phyloP scores from a whole-genome alignment of 495 filamentous ascomycete species.

The Hypoxylon subgilvum region DNA sequence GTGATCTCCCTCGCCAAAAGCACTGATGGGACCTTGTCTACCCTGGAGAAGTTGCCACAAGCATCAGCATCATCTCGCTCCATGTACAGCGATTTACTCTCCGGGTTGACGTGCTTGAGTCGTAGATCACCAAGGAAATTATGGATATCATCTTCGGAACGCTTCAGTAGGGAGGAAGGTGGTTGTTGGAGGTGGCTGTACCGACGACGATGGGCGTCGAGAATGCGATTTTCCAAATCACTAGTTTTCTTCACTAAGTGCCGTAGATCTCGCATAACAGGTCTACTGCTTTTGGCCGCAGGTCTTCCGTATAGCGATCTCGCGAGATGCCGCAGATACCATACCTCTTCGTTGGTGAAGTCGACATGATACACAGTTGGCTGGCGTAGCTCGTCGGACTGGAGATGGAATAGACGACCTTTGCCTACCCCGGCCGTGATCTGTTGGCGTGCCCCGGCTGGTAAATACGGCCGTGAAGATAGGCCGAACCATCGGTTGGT shows the following conservation, averaged over 20 bases:
- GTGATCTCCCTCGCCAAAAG: conserved; percentile 50
- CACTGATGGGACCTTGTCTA: conserved; percentile 40
- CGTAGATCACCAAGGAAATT: conserved; percentile 46
- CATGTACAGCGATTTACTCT: conserved; percentile 36
- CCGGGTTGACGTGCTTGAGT: conserved; percentile 11
- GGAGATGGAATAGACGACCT: conserved; percentile 19
- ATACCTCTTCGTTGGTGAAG: conserved; percentile 57
- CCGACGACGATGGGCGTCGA: conserved; percentile 17
- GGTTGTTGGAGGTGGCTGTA: conserved; percentile 26
- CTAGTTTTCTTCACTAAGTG: conserved; percentile 30
- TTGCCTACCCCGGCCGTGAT: conserved; percentile 25
- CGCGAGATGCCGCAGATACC: conserved; percentile 38
- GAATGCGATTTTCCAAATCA: conserved; percentile 12
- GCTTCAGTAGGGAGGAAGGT: conserved; percentile 23
- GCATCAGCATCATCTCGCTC: conserved; percentile 35
- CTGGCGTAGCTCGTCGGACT: conserved; percentile 3
- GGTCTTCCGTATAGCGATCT: conserved; percentile 23
- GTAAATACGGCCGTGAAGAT: conserved; percentile 42
- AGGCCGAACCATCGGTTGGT: conserved; percentile 25
- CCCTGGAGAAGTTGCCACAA: conserved; percentile 35
- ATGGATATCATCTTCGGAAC: conserved; percentile 39
- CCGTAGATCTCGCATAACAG: conserved; percentile 24
- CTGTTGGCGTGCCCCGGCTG: conserved; percentile 30
- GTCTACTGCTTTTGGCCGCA: neutral
- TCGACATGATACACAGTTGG: conserved; percentile 49